Conservation (phyloP, 2,329 filamentous ascomycete species). For the Byssothecium circinans region DNA sequence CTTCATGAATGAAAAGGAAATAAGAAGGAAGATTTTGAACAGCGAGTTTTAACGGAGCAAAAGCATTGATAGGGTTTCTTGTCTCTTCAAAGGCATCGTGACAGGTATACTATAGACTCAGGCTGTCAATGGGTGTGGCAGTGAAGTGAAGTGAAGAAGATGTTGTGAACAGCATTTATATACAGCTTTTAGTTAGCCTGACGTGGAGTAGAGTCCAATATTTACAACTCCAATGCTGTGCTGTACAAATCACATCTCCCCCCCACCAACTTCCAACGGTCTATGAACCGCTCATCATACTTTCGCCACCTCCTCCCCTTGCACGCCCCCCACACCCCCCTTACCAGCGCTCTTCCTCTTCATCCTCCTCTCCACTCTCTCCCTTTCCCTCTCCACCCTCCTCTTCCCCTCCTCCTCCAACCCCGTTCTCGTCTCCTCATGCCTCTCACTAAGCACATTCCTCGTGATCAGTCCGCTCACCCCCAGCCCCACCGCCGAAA, state of each 20-base stretch:
- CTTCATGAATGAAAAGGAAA: too few relatives aligned
- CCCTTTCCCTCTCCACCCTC: constrained; percentile 38
- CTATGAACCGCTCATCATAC: constrained; percentile 4
- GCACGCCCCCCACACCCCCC: constrained; percentile 15
- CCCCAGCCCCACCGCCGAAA: constrained; percentile 44
- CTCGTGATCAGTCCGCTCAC: constrained; percentile 45
- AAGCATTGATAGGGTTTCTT: too few relatives aligned
- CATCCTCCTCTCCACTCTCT: constrained; percentile 31
- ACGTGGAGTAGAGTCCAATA: too few relatives aligned
- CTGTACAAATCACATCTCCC: background rate
- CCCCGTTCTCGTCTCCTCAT: constrained; percentile 54
- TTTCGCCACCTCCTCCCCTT: constrained; percentile 26
- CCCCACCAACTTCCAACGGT: background rate
- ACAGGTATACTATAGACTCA: too few relatives aligned
- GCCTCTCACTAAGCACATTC: constrained; percentile 47
- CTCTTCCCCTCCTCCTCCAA: constrained; percentile 48
- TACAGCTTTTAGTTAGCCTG: too few relatives aligned
- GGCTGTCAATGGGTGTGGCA: background rate
- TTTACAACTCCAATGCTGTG: background rate
- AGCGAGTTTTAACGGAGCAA: too few relatives aligned
- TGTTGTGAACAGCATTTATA: too few relatives aligned
- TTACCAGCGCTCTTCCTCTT: constrained; percentile 30
- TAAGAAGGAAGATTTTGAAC: too few relatives aligned
- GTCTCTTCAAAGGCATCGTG: too few relatives aligned
- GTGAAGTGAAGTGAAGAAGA: too few relatives aligned